phyloP scores from a whole-genome alignment of 176 grass and related monocot genomes.

The Oryza longistaminata region DNA sequence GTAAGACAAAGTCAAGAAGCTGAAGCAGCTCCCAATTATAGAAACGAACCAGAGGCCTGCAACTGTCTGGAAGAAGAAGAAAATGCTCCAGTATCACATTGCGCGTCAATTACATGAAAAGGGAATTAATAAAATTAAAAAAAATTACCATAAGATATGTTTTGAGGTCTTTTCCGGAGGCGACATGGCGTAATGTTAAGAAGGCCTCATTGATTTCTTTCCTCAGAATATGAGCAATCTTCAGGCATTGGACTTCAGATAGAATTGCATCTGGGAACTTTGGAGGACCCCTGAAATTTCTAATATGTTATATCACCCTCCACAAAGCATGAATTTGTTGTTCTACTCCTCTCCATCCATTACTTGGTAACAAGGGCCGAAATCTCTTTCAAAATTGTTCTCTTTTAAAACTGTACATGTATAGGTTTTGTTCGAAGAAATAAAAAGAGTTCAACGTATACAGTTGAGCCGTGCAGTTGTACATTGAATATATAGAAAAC shows the following conservation, averaged over 20 bases:
- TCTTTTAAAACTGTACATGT: too few relatives aligned
- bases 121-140: not conserved
- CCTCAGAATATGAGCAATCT: constrained; percentile 50
- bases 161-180: constrained; percentile 76
- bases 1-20: constrained; percentile 80
- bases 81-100: constrained; percentile 5
- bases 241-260: constrained; percentile 55
- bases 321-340: not conserved
- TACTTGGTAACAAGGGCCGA: too few relatives aligned
- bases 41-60: constrained; percentile 74
- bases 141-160: constrained; percentile 56
- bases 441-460: too few relatives aligned
- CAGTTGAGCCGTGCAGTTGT: too few relatives aligned
- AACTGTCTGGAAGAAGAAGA: constrained; percentile 53
- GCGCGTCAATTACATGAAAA: not conserved
- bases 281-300: constrained; percentile 64
- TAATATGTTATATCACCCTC: not conserved
- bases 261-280: constrained; percentile 74
- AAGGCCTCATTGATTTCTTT: constrained; percentile 88
- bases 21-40: constrained; percentile 81
- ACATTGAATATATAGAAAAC: too few relatives aligned
- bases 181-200: constrained; percentile 63
- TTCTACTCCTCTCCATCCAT: not conserved
- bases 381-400: too few relatives aligned
- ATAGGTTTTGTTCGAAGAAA: too few relatives aligned